Evolutionary conservation across 2,329 filamentous ascomycete species (phyloP).

Genomic region (Diaporthe humulicola): DNA sequence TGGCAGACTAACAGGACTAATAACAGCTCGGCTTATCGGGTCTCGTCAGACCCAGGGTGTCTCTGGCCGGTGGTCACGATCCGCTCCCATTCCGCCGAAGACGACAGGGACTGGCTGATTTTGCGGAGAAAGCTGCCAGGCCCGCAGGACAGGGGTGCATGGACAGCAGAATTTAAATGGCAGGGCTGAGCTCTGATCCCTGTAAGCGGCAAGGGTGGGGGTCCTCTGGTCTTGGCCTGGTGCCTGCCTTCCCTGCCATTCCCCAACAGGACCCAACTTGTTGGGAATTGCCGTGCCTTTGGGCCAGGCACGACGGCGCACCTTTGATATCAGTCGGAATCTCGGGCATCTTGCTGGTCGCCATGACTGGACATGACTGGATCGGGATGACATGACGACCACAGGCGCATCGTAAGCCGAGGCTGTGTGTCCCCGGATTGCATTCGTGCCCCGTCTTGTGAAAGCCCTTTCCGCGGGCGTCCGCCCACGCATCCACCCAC

Average conservation of each 20-base stretch:
- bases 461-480: neutral
- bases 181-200: constrained; percentile 32
- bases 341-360: constrained; percentile 10
- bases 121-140: constrained; percentile 27
- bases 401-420: constrained; percentile 1
- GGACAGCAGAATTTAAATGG: constrained; percentile 10
- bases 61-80: neutral
- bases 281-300: constrained; percentile 26
- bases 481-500: neutral
- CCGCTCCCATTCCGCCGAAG: constrained; percentile 20
- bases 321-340: constrained; percentile 18
- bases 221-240: constrained; percentile 12
- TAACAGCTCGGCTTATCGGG: constrained; percentile 6
- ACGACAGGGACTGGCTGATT: neutral
- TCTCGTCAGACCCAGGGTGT: neutral
- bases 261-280: constrained; percentile 33
- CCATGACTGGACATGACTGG: neutral
- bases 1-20: neutral
- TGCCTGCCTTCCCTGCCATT: constrained; percentile 17
- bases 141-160: constrained; percentile 9
- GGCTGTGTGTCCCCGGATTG: constrained; percentile 9
- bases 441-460: constrained; percentile 18
- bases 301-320: neutral
- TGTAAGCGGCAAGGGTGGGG: constrained; percentile 27
- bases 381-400: neutral